phyloP scores from a whole-genome alignment of 2,329 filamentous ascomycete species.

The Catunica adiposa region DNA sequence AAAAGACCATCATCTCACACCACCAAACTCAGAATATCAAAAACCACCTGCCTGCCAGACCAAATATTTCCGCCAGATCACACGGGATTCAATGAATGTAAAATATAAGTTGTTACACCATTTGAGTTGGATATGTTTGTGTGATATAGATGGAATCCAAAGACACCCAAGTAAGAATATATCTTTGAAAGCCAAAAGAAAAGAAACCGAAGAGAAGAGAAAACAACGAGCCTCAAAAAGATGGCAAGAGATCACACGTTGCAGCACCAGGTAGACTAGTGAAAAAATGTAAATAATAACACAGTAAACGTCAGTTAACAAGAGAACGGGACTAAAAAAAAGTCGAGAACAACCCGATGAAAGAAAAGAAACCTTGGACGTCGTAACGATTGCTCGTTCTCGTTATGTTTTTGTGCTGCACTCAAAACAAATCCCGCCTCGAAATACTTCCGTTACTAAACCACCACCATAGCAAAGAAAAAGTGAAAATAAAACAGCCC shows the following conservation, averaged over 20 bases:
- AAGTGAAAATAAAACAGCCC: background rate
- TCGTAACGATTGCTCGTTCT: slow-evolving; percentile 3
- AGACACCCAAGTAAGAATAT: background rate
- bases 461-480: slow-evolving; percentile 2
- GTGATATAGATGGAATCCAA: background rate
- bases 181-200: background rate
- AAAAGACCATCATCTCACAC: background rate
- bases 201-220: background rate
- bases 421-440: background rate
- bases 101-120: background rate
- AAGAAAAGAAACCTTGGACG: slow-evolving; percentile 1
- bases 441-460: background rate
- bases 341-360: slow-evolving; percentile 2
- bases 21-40: background rate
- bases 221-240: background rate
- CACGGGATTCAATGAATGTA: background rate
- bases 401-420: background rate
- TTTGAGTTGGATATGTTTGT: slow-evolving; percentile 12
- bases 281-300: slow-evolving; percentile 4
- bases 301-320: slow-evolving; percentile 5
- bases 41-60: no score
- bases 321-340: background rate
- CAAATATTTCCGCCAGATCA: no score
- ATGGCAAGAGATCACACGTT: background rate
- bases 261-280: background rate